Evolutionary conservation across 208 protist genomes (phyloP), one percentile per base, ranked within the genome.

Genomic region (Wallacemonas sp.): DNA sequence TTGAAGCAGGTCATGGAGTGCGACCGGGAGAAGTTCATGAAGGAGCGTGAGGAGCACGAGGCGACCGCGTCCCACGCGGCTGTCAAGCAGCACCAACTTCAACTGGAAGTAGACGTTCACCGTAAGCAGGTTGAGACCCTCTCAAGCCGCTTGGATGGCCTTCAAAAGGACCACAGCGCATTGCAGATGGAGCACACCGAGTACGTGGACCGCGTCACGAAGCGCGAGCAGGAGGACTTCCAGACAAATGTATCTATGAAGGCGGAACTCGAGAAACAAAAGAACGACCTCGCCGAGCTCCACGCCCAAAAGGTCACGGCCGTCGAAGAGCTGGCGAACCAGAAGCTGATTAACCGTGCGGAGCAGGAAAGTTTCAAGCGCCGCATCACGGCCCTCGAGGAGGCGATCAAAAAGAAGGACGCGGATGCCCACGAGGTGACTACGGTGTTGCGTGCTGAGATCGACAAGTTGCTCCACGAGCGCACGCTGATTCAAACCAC

Each of bases 171-270:
- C 66, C 66, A 72, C 63, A 59, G 36, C 39, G 27, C 54, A 0
- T 42, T 81, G 17, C 56, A 76, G 33, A 61, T 44, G 14, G 62
- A 82, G 38, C 66, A 83, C 55, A 80, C 86, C 51, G 64, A 71
- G 21, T 61, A 74, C 36, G 53, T 78, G 5, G 63, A 68, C n/a
- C 72, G 77, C 12, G 64, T 85, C 0, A 63, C 70, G 12, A 61
- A 88, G 56, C 84, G 84, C 38, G 85, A 93, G 54, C 84, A 94
- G 75, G 71, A 79, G n/a, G 82, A 90, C 73, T 84, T 93, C 66
- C 70, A 87, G 54, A 74, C 83, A 17, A 93, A 88, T 58, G 72
- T 82, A 8, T 49, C 69, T 6, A 77, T 96, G 69, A 88, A 93
- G 72, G 72, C 62, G 4, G 83, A 94, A 49, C 69, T 93, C 39